Evolutionary conservation across 371 early-diverging fungal species (phyloP).

Genomic region (Vairimorpha apis): DNA sequence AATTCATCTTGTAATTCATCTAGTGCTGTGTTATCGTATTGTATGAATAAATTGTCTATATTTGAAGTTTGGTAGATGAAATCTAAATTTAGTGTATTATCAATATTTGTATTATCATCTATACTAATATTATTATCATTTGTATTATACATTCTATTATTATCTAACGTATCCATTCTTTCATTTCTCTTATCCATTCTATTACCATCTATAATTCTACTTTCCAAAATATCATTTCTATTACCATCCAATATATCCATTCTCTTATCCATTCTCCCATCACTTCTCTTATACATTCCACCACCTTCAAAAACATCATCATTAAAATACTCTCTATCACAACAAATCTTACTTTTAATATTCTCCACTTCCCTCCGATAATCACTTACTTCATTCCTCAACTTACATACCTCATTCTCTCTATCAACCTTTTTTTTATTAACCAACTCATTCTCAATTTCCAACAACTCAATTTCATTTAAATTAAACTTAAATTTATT

Average conservation of each 20-base stretch:
- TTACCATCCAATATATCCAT: neutral
- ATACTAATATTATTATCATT: neutral
- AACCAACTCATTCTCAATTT: constrained; percentile 32
- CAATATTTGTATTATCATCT: neutral
- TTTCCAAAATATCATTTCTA: neutral
- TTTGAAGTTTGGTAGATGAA: neutral
- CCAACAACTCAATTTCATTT: constrained; percentile 5
- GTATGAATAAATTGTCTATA: constrained; percentile 7
- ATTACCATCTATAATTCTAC: neutral
- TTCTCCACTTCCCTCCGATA: constrained; percentile 46
- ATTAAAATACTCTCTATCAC: neutral
- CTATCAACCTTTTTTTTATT: constrained; percentile 28
- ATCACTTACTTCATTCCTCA: constrained; percentile 29
- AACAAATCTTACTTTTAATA: constrained; percentile 1
- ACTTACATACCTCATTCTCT: neutral
- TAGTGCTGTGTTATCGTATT: constrained; percentile 7
- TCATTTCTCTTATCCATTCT: neutral
- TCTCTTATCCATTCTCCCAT: neutral
- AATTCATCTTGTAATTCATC: constrained; percentile 40
- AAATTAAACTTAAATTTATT: constrained; percentile 12
- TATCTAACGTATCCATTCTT: neutral
- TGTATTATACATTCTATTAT: neutral
- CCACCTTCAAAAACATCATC: neutral
- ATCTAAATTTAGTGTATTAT: neutral
- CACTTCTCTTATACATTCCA: neutral